Percentiles rank a stretch among this genome's conserved stretches.
Conservation (phyloP, 495 filamentous ascomycete genomes). For the Penicillium canescens region DNA sequence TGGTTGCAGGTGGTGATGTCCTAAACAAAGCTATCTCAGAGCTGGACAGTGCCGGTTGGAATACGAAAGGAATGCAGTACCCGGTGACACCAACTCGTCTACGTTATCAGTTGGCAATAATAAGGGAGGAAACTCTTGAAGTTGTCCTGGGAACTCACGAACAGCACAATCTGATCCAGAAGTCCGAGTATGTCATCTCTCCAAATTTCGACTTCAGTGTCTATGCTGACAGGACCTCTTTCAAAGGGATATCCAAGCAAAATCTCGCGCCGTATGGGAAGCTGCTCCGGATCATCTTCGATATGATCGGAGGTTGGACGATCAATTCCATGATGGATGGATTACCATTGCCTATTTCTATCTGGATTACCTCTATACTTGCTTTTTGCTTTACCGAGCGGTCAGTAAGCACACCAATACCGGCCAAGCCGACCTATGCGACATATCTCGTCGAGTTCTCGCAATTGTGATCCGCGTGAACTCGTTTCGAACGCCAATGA, state of each 20-base stretch:
- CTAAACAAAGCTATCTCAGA: constrained; percentile 39
- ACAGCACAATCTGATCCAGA: constrained; percentile 41
- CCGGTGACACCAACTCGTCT: constrained; percentile 48
- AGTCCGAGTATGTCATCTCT: constrained; percentile 40
- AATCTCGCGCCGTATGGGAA: constrained; percentile 33
- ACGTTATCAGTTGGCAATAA: constrained; percentile 46
- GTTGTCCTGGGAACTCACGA: constrained; percentile 51
- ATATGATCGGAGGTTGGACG: constrained; percentile 33
- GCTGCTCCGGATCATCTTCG: constrained; percentile 34
- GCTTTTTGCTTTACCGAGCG: constrained; percentile 59
- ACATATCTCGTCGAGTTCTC: constrained; percentile 55
- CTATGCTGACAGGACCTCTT: not conserved
- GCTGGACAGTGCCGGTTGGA: constrained; percentile 59
- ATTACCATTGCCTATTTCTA: constrained; percentile 39
- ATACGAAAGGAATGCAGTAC: constrained; percentile 37
- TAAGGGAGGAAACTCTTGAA: constrained; percentile 60
- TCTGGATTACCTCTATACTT: constrained; percentile 55
- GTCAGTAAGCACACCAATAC: constrained; percentile 52
- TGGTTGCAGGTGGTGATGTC: constrained; percentile 47
- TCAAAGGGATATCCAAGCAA: constrained; percentile 31
- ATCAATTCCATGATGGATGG: constrained; percentile 26
- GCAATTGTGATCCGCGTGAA: constrained; percentile 45
- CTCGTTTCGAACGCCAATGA: constrained; percentile 46
- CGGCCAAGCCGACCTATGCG: constrained; percentile 50
- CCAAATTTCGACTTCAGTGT: not conserved